Base-by-base conservation (phyloP, 208 protist genomes). In the Trichomonas tenax region DNA sequence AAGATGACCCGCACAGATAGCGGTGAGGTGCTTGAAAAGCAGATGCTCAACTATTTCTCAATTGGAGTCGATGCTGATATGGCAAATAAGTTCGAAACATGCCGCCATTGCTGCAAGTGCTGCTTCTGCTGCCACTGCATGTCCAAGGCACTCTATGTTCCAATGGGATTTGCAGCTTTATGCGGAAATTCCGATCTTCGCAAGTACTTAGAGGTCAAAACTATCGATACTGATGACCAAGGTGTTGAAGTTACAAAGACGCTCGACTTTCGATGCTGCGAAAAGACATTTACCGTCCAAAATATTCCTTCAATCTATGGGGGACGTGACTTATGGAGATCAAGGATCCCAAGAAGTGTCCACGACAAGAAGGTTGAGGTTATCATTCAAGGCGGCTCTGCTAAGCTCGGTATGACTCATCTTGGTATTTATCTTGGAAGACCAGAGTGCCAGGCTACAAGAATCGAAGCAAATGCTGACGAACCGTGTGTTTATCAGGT, bases 11-110 rank as follows among this genome's bases (percentile, higher is more conserved):
- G 26, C 15, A 93, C 41, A 10, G n/a, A 51, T 38, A 93, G 2
- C 21, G 31, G 45, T 9, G 86, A 93, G 31, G n/a, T 51, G 4
- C 3, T n/a, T 10, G 45, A 23, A 9, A 34, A 51, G 17, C 86
- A 93, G 46, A 93, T 93, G 86, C 41, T 93, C 17, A 93, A 93
- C 44, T 93, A 93, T 51, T 41, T 93, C n/a, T 93, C 86, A 51
- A n/a, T 93, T 38, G 86, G 86, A 17, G 44, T 38, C 4, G 86
- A 93, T 38, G 86, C n/a, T 34, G 36, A 48, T 36, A 51, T 93
- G 26, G 86, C 44, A 0, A 3, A 1, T 6, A 26, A 58, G 4
- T 93, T 48, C 31, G 86, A 93, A 58, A 51, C 26, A 51, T 38
- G 41, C 44, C 6, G 86, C 45, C 23, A 44, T 8, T 34, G 40